These are phyloP conservation scores for Thelephora ganbajun DNA, from an alignment of 768 basidiomycete species.

Conservation along the genomic window DNA sequence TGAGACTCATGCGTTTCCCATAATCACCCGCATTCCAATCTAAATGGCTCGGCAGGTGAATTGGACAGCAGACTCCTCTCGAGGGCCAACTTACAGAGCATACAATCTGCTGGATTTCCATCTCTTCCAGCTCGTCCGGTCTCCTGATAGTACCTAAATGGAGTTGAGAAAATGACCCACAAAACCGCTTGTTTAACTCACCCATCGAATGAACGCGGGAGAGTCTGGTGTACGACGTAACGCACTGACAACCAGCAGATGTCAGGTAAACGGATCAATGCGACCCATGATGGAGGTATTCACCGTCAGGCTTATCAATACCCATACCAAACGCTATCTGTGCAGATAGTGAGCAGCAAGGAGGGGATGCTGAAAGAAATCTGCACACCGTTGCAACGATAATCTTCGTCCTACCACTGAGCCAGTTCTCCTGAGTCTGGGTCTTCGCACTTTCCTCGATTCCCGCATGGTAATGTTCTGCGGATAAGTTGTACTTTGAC, in stretches of 20 bases:
- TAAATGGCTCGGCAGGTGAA: conserved; percentile 20
- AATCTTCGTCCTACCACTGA: conserved; percentile 51
- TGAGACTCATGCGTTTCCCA: conserved; percentile 39
- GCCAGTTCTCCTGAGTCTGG: conserved; percentile 58
- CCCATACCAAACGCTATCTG: conserved; percentile 98
- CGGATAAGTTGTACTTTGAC: conserved; percentile 40
- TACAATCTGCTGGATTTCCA: conserved; percentile 67
- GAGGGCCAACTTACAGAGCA: conserved; percentile 54
- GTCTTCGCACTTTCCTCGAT: conserved; percentile 52
- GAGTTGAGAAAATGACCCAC: conserved; percentile 2
- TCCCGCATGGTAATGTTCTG: conserved; percentile 78
- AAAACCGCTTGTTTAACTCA: conserved; percentile 21
- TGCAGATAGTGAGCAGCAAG: conserved; percentile 1
- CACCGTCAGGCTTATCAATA: conserved; percentile 76
- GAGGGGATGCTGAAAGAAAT: neutral
- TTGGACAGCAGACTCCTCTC: neutral
- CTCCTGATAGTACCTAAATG: conserved; percentile 76
- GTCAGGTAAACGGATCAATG: neutral
- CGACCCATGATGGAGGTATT: conserved; percentile 4
- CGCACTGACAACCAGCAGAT: conserved; percentile 40
- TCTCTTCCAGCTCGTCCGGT: conserved; percentile 95
- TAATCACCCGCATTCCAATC: conserved; percentile 57
- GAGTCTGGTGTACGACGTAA: conserved; percentile 78
- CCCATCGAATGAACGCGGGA: conserved; percentile 79
- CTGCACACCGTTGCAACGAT: conserved; percentile 81